phyloP scores from a whole-genome alignment of 306 rosid species.

The Alnus glutinosa region DNA sequence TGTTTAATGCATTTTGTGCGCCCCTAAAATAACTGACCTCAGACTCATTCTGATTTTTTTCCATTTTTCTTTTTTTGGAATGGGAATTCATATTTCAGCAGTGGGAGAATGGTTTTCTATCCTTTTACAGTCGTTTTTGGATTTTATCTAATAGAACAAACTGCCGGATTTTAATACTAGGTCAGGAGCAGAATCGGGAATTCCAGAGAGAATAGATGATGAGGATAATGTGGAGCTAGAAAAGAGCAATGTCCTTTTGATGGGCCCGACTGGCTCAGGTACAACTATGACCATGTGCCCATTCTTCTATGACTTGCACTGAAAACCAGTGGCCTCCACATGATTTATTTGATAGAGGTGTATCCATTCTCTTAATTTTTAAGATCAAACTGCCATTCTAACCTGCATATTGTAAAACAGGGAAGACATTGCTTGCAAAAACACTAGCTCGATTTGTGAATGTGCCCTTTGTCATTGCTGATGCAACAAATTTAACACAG shows the following conservation, averaged over 20 bases:
- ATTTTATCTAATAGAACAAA: conserved; percentile 30
- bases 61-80: not conserved
- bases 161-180: conserved; percentile 45
- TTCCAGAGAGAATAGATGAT: conserved; percentile 51
- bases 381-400: conserved; percentile 27
- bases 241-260: conserved; percentile 95
- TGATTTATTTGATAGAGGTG: conserved; percentile 10
- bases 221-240: conserved; percentile 84
- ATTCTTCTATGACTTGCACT: conserved; percentile 16
- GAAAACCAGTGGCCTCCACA: conserved; percentile 16
- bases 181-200: conserved; percentile 58
- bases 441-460: conserved; percentile 96
- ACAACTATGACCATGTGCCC: conserved; percentile 19
- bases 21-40: not conserved
- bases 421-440: conserved; percentile 96
- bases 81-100: not conserved
- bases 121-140: conserved; percentile 14
- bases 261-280: conserved; percentile 99
- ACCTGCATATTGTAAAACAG: conserved; percentile 51
- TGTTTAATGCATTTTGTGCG: not conserved
- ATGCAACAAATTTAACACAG: conserved; percentile 98
- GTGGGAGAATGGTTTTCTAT: conserved; percentile 13
- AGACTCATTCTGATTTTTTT: conserved; percentile 3
- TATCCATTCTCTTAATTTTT: not conserved
- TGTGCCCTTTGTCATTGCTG: conserved; percentile 95